Percentiles rank a stretch among this genome's conserved stretches.
Conservation (phyloP, 2,329 filamentous ascomycete species). For the Teratosphaeriaceae sp. region DNA sequence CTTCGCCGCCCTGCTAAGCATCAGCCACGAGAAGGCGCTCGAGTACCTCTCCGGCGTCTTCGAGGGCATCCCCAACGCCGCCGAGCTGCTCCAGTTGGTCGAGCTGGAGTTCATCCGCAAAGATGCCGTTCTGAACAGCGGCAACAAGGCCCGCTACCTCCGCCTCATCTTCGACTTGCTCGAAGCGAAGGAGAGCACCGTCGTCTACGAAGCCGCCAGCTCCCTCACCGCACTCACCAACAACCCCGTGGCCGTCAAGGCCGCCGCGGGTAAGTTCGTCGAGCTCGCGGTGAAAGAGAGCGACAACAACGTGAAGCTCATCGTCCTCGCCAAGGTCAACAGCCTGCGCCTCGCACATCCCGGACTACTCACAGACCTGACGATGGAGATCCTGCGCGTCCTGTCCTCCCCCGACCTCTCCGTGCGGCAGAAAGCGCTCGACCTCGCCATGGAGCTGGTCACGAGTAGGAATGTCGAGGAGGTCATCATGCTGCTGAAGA, state of each 20-base stretch:
- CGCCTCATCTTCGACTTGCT: conserved; percentile 93
- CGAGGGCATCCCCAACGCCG: conserved; percentile 87
- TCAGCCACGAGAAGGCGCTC: conserved; percentile 89
- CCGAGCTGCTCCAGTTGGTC: conserved; percentile 86
- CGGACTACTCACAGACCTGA: conserved; percentile 84
- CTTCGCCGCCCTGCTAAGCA: conserved; percentile 82
- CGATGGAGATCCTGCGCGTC: conserved; percentile 94
- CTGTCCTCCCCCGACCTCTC: conserved; percentile 94
- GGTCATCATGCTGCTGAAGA: conserved; percentile 91
- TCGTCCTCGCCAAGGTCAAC: conserved; percentile 90
- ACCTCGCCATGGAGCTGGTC: conserved; percentile 93
- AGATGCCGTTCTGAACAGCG: conserved; percentile 87
- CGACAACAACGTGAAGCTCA: conserved; percentile 98
- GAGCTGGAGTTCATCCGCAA: conserved; percentile 97
- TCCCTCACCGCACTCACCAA: conserved; percentile 88
- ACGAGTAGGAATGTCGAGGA: conserved; percentile 99
- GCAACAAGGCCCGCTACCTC: conserved; percentile 93
- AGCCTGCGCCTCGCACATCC: conserved; percentile 81
- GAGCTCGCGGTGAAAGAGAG: conserved; percentile 96
- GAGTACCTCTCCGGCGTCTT: conserved; percentile 84
- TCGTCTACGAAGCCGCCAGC: conserved; percentile 95
- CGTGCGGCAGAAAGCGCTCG: conserved; percentile 83
- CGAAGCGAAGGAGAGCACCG: conserved; percentile 86
- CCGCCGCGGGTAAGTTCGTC: conserved; percentile 91
- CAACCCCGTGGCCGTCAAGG: conserved; percentile 96